Conservation (phyloP, 176 grass and related monocot genomes). For the Dendrocalamus sinicus region DNA sequence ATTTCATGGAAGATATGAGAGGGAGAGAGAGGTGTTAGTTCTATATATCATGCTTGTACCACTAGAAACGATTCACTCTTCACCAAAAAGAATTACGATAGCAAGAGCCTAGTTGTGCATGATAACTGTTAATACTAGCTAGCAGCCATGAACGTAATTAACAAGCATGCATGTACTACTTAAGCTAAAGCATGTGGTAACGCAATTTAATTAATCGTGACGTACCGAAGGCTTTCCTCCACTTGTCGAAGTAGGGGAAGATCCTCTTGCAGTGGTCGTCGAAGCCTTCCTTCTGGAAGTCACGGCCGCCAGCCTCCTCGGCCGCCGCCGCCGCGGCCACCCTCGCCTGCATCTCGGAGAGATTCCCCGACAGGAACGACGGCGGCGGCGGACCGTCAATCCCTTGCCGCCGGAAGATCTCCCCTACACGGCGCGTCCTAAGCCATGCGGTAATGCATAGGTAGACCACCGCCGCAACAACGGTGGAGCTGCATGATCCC, state of each 20-base stretch:
- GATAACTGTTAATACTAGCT: too few species aligned
- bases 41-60: not conserved
- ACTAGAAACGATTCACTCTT: not conserved
- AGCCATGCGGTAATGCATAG: slow-evolving; percentile 54
- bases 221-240: slow-evolving; percentile 92
- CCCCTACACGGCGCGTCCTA: slow-evolving; percentile 46
- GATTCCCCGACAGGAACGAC: slow-evolving; percentile 69
- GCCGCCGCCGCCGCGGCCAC: slow-evolving; percentile 10
- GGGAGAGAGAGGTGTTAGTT: not conserved
- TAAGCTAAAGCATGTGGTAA: not conserved
- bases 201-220: not conserved
- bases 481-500: slow-evolving; percentile 28
- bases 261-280: slow-evolving; percentile 73
- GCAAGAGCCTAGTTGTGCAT: not conserved
- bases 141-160: not conserved
- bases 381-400: slow-evolving; percentile 72
- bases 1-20: slow-evolving; percentile 3
- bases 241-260: slow-evolving; percentile 90
- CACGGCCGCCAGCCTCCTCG: not conserved
- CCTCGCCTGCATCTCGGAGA: slow-evolving; percentile 73
- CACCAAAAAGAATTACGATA: not conserved
- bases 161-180: not conserved
- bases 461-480: slow-evolving; percentile 25
- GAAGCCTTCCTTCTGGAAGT: slow-evolving; percentile 54
- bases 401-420: slow-evolving; percentile 64